phyloP scores from a whole-genome alignment of 371 early-diverging fungal genomes.

The Phascolomyces articulosus region DNA sequence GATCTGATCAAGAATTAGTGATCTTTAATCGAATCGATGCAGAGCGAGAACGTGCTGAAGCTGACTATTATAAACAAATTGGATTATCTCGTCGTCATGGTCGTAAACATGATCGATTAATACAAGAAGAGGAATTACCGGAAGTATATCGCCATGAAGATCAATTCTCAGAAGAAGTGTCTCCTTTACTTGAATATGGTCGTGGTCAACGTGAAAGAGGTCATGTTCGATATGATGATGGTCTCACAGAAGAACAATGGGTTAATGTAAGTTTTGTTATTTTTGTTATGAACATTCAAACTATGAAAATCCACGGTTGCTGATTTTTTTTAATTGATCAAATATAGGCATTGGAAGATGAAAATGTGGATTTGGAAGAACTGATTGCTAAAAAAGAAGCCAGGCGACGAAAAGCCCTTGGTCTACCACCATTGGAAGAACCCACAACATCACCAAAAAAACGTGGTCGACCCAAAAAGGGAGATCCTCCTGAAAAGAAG shows the following conservation, averaged over 20 bases:
- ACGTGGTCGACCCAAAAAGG: conserved; percentile 21
- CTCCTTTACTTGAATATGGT: conserved; percentile 53
- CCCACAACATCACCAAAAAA: conserved; percentile 9
- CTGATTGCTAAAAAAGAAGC: conserved; percentile 20
- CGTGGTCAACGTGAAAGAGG: conserved; percentile 75
- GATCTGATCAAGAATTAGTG: conserved; percentile 75
- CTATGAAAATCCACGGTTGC: conserved; percentile 17
- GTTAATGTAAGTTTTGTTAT: too few species aligned
- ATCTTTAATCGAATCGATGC: conserved; percentile 76
- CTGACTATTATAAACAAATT: conserved; percentile 15
- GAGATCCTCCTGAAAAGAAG: conserved; percentile 11
- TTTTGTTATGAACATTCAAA: conserved; percentile 26
- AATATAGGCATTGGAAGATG: conserved; percentile 24
- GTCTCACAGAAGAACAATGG: conserved; percentile 94
- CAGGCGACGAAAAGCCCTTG: conserved; percentile 15
- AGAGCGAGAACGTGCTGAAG: conserved; percentile 59
- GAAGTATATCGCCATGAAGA: conserved; percentile 69
- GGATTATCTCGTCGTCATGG: conserved; percentile 36
- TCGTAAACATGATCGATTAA: conserved; percentile 65
- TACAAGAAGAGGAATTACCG: conserved; percentile 83
- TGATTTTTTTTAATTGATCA: conserved; percentile 16
- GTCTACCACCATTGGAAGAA: conserved; percentile 9
- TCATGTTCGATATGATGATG: conserved; percentile 87
- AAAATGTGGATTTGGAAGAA: conserved; percentile 24
- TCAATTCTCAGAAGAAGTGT: conserved; percentile 7